Evolutionary conservation across 768 basidiomycete genomes (phyloP).

Genomic region (Russula sp.): DNA sequence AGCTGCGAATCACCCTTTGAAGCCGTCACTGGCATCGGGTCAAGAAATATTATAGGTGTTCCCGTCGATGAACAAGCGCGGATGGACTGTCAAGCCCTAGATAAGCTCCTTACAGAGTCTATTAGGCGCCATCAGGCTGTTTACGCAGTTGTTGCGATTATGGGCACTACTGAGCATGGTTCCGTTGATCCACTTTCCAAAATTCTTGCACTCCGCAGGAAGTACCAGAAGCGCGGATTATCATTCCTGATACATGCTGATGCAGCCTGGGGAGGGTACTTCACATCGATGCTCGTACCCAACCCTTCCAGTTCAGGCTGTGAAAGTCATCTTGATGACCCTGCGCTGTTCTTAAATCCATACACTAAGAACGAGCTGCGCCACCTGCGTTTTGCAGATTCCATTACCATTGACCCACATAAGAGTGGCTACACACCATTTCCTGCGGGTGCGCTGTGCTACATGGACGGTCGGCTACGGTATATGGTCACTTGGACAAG

Average conservation of each 20-base stretch:
- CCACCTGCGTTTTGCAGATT: conserved; percentile 28
- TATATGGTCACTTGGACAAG: conserved; percentile 35
- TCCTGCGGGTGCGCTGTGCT: conserved; percentile 37
- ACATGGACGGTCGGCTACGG: conserved; percentile 33
- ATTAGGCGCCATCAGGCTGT: conserved; percentile 30
- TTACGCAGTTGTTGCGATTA: conserved; percentile 37
- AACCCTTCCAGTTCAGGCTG: background rate
- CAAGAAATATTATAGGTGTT: conserved; percentile 31
- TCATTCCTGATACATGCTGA: conserved; percentile 38
- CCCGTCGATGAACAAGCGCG: conserved; percentile 33
- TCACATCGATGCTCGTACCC: conserved; percentile 29
- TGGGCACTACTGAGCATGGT: conserved; percentile 41
- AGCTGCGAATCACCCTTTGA: background rate
- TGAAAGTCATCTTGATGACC: conserved; percentile 17
- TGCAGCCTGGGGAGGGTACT: conserved; percentile 44
- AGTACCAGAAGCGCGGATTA: conserved; percentile 30
- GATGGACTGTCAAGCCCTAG: conserved; percentile 29
- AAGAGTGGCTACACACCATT: conserved; percentile 39
- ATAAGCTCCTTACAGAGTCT: conserved; percentile 26
- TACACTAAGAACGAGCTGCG: conserved; percentile 29
- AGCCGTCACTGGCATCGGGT: conserved; percentile 41
- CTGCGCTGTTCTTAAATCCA: conserved; percentile 27
- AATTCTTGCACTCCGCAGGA: conserved; percentile 31
- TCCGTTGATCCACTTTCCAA: conserved; percentile 36
- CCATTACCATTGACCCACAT: conserved; percentile 38